These are phyloP conservation scores for Parsonsia alboflavescens DNA, from an alignment of 257 asterid species.

Conservation along the genomic window DNA sequence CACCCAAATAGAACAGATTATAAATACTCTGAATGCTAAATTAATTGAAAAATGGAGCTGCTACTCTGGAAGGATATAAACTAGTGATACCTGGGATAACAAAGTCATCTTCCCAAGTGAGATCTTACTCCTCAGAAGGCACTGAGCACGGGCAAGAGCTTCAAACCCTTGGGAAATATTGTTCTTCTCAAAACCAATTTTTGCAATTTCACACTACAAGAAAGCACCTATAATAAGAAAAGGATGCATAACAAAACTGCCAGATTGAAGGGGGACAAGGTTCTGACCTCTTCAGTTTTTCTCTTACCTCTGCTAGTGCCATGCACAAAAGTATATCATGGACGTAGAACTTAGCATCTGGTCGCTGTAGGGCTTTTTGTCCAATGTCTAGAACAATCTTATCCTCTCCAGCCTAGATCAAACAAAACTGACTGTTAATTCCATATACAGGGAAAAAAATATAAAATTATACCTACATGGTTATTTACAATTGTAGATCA, in stretches of 20 bases:
- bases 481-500: background rate
- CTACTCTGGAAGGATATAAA: background rate
- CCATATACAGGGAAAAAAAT: conserved; percentile 13
- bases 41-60: background rate
- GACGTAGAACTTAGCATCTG: conserved; percentile 69
- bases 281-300: conserved; percentile 42
- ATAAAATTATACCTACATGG: background rate
- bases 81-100: conserved; percentile 66
- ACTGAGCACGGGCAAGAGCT: conserved; percentile 99
- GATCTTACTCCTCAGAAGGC: conserved; percentile 77
- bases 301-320: conserved; percentile 98
- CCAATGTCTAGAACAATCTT: conserved; percentile 90
- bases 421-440: conserved; percentile 25
- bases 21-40: background rate
- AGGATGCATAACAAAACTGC: conserved; percentile 59
- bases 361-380: conserved; percentile 67
- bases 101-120: conserved; percentile 85
- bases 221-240: conserved; percentile 73
- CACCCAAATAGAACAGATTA: background rate
- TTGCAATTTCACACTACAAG: conserved; percentile 98
- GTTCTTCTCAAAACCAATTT: conserved; percentile 82
- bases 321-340: conserved; percentile 89
- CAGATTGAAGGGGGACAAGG: conserved; percentile 26
- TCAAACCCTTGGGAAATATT: conserved; percentile 92
- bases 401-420: conserved; percentile 86